Evolutionary conservation across 2,329 filamentous ascomycete genomes (phyloP), one percentile per base, ranked within the genome.

Genomic region (Tolypocladium cylindrosporum): DNA sequence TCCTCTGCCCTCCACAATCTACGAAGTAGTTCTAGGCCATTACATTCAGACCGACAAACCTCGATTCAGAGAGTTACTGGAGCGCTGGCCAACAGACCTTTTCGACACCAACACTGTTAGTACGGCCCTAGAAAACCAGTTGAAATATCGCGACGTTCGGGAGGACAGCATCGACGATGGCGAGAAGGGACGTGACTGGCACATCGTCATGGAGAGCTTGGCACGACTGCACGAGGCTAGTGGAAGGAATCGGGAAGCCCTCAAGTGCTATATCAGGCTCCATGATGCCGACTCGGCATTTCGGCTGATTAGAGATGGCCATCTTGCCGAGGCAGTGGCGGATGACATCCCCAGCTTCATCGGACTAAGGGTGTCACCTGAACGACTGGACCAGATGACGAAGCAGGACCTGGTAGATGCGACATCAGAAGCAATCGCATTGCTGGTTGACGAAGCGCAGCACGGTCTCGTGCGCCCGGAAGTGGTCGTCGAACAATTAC

Each of bases 291-390:
- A 97, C 68, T 87, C 89, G 11, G 90, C 90, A 0, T 93, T 99
- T 82, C 77, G 82, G 14, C 75, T 99, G 59, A 95, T 99, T 65
- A 84, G 86, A 60, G 90, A 96, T 43, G 88, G 90, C 65, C 91
- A 96, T 69, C 80, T 99, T n/a, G 86, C 95, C 0, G 91, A 96
- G 66, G 88, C 91, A 1, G 86, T 97, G 14, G 84, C 85, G 1
- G 92, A 97, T 66, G 91, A 99, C 69, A 92, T 99, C 41, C 87
- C 91, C 5, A 87, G 89, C 41, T 90, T 99, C 65, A 88, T 99
- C 57, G 81, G 90, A 62, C 82, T 99, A 56, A 85, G 92, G n/a
- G 89, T 99, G 2, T 85, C 89, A 0, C 82, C 85, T 60, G 83
- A 86, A 55, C 84, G 88, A 63, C 75, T 88, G 59, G 80, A 82